phyloP scores from a whole-genome alignment of 1,284 basidiomycete genomes.

The Moesziomyces globuligerus region DNA sequence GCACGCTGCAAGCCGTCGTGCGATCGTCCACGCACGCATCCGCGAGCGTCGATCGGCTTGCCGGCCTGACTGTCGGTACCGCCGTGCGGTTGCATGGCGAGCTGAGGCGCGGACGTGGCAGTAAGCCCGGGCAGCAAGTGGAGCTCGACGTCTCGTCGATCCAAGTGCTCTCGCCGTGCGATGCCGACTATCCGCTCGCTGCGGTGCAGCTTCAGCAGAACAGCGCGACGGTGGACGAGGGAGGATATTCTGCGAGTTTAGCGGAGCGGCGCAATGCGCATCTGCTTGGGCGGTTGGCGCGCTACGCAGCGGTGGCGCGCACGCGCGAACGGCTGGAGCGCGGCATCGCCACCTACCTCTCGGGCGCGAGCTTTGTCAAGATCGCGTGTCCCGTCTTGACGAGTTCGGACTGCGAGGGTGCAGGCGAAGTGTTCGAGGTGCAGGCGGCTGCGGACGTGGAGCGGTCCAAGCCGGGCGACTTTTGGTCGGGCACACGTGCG shows the following conservation, averaged over 20 bases:
- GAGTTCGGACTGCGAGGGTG: constrained; percentile 94
- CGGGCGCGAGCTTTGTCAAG: constrained; percentile 77
- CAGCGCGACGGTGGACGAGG: constrained; percentile 8
- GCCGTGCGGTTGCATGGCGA: constrained; percentile 45
- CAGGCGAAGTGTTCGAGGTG: constrained; percentile 88
- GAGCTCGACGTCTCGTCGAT: constrained; percentile 45
- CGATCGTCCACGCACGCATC: constrained; percentile 11
- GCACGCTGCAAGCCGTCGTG: constrained; percentile 59
- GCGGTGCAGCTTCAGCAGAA: constrained; percentile 34
- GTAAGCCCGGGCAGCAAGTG: constrained; percentile 45
- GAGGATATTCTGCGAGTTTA: constrained; percentile 19
- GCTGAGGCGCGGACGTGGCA: constrained; percentile 40
- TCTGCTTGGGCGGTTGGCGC: constrained; percentile 34
- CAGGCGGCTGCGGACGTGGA: constrained; percentile 68
- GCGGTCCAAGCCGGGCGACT: constrained; percentile 14
- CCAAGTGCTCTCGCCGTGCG: constrained; percentile 39
- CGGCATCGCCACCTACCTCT: constrained; percentile 31
- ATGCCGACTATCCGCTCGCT: constrained; percentile 39
- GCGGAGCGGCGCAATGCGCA: constrained; percentile 53
- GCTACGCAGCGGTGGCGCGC: constrained; percentile 44
- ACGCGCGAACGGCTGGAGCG: constrained; percentile 42
- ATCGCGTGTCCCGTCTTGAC: constrained; percentile 88
- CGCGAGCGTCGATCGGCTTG: constrained; percentile 22
- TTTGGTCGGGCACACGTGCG: constrained; percentile 71
- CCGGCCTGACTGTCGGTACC: constrained; percentile 48